Evolutionary conservation across 208 protist species (phyloP), one percentile per base, ranked within the genome.

Genomic region (Leishmania lainsoni): DNA sequence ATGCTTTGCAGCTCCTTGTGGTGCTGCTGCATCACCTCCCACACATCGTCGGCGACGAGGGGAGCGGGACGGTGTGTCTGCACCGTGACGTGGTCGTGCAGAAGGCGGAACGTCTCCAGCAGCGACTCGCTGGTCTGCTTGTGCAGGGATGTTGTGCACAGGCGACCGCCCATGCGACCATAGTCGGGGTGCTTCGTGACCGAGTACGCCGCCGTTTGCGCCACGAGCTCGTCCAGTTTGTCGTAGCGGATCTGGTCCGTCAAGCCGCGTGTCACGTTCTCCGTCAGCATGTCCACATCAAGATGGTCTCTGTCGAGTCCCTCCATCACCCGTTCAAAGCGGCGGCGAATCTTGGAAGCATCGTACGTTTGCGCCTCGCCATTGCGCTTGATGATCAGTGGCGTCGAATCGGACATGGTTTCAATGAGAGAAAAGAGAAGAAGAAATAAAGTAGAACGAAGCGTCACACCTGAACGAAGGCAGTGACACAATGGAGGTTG

Each of bases 161-260:
- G 97, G 59, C 99, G 95, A 26, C 99, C 99, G 56, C 98, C 99
- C 42, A 99, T 91, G 8, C 98, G 92, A 58, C 94, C 94, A 94
- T 99, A 99, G 87, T 99, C 98, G 29, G 99, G 99, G 89, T 99
- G 98, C 83, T 97, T 94, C 45, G 95, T 98, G 10, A 97, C 93
- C 76, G 99, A 84, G 89, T 99, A 99, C 5, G 98, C 99, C 17
- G 98, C 95, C 29, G 99, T 99, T 87, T 99, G 98, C 26, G 98
- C 95, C 2, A 99, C 84, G 0, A 99, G 93, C 77, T 99, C 94
- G 80, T 99, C 98, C 45, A 99, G 89, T 78, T 99, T 87, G 16
- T 81, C 76, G 3, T 96, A 98, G 12, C 92, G 90, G 22, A 99
- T 98, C 69, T 92, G 89, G 61, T 93, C 84, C 66, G 93, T 97